phyloP scores from a whole-genome alignment of 139 green algal species.

The Auxenochlorella protothecoides region DNA sequence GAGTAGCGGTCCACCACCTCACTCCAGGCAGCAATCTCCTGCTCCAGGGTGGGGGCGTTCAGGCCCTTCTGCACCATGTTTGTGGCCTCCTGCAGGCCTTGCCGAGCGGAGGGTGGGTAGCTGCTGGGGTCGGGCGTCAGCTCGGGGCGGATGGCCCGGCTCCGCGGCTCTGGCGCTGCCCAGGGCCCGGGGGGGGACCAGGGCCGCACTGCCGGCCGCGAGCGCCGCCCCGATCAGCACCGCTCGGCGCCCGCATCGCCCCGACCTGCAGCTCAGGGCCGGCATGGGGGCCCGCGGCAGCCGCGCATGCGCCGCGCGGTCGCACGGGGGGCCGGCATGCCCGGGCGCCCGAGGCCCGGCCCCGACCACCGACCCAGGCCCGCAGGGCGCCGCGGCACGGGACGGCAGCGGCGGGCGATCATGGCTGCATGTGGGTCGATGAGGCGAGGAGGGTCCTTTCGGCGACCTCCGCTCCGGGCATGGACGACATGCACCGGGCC shows the following conservation, averaged over 20 bases:
- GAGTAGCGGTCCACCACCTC: slow-evolving; percentile 51
- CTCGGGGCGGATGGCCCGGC: slow-evolving; percentile 23
- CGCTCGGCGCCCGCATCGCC: neutral
- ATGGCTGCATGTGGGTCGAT: neutral
- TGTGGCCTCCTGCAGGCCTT: slow-evolving; percentile 45
- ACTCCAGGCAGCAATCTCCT: slow-evolving; percentile 67
- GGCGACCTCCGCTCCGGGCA: neutral
- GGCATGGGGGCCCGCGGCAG: too few species aligned
- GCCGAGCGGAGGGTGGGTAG: slow-evolving; percentile 59
- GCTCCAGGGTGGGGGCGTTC: slow-evolving; percentile 43
- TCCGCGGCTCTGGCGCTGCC: neutral
- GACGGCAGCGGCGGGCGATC: neutral
- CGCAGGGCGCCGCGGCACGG: neutral
- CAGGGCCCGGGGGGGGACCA: neutral
- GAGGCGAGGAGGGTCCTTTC: neutral
- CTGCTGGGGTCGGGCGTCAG: slow-evolving; percentile 51
- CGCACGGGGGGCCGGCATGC: too few species aligned
- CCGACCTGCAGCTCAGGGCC: too few species aligned
- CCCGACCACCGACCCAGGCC: too few species aligned
- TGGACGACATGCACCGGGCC: neutral
- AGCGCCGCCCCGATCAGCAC: neutral
- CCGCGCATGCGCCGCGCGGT: too few species aligned
- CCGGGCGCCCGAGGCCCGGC: too few species aligned
- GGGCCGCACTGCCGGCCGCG: neutral
- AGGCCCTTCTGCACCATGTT: slow-evolving; percentile 61